Conservation (phyloP, 352 stramenopile species). For the Globisporangium orthogonon region DNA sequence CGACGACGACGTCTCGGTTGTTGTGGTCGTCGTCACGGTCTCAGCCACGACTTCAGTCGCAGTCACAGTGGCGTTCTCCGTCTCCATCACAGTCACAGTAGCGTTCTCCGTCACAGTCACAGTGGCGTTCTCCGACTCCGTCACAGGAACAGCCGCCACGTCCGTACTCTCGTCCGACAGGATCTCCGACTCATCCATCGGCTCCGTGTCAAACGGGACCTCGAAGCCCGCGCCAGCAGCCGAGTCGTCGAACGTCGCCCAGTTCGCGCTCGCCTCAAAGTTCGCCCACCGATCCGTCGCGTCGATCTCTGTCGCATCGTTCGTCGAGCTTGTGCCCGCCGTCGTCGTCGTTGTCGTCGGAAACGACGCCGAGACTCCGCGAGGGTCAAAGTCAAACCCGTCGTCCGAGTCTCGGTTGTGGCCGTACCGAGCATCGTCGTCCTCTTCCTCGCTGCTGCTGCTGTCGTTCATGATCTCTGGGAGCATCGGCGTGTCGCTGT, state of each 20-base stretch:
- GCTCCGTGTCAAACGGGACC: slow-evolving; percentile 47
- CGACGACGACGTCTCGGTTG: slow-evolving; percentile 1
- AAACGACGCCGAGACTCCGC: slow-evolving; percentile 6
- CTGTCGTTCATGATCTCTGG: slow-evolving; percentile 85
- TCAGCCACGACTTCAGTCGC: slow-evolving; percentile 1
- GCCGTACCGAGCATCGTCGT: slow-evolving; percentile 47
- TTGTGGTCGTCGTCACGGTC: background rate
- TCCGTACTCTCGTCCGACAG: slow-evolving; percentile 21
- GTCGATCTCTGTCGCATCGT: slow-evolving; percentile 8
- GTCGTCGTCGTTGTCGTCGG: background rate
- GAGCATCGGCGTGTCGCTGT: slow-evolving; percentile 66
- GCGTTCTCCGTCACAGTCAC: background rate
- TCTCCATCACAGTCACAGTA: slow-evolving; percentile 5
- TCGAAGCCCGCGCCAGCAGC: slow-evolving; percentile 29
- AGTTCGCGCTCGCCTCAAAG: slow-evolving; percentile 55
- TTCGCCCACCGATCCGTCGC: slow-evolving; percentile 43
- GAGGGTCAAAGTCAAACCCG: slow-evolving; percentile 26
- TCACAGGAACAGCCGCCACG: slow-evolving; percentile 13
- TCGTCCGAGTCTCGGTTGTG: slow-evolving; percentile 15
- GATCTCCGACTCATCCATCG: slow-evolving; percentile 42
- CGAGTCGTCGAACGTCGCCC: slow-evolving; percentile 61
- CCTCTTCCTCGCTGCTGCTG: slow-evolving; percentile 85
- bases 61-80: slow-evolving; percentile 2
- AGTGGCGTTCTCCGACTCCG: slow-evolving; percentile 5
- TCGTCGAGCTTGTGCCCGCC: background rate